Conservation (phyloP, 495 filamentous ascomycete species). For the Trichoderma erinaceum region DNA sequence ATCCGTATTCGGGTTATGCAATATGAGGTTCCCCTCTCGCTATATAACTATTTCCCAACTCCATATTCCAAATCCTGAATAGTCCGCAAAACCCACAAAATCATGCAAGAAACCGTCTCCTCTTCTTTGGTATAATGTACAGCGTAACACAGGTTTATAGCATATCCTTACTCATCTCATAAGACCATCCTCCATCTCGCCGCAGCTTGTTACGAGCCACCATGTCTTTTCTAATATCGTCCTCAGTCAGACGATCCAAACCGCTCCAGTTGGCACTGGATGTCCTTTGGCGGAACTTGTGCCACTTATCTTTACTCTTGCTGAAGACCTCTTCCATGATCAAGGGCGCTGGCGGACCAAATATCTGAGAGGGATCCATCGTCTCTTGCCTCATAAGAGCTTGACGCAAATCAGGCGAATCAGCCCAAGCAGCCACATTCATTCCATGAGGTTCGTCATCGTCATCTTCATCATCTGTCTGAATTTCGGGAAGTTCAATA, state of each 20-base stretch:
- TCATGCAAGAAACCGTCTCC: not conserved
- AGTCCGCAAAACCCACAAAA: not conserved
- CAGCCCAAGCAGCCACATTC: conserved; percentile 70
- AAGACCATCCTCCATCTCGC: conserved; percentile 82
- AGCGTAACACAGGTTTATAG: conserved; percentile 19
- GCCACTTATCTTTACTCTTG: conserved; percentile 68
- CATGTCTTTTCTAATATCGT: conserved; percentile 74
- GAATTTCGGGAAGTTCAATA: conserved; percentile 82
- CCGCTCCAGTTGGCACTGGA: conserved; percentile 91
- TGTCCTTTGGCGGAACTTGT: conserved; percentile 79
- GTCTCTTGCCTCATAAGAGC: conserved; percentile 70
- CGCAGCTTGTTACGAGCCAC: conserved; percentile 74
- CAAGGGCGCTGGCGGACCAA: conserved; percentile 78
- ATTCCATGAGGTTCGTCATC: conserved; percentile 52
- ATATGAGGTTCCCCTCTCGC: not conserved
- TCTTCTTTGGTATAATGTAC: not conserved
- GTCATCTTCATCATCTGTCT: conserved; percentile 80
- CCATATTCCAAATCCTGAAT: not conserved
- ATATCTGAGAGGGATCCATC: conserved; percentile 78
- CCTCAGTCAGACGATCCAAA: conserved; percentile 80
- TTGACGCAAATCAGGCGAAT: conserved; percentile 67
- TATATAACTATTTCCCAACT: conserved; percentile 7
- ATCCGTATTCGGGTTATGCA: not conserved
- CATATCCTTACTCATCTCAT: conserved; percentile 45
- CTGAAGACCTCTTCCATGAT: conserved; percentile 94